Base-by-base conservation (phyloP, 768 basidiomycete species). In the Harrya chromipes region DNA sequence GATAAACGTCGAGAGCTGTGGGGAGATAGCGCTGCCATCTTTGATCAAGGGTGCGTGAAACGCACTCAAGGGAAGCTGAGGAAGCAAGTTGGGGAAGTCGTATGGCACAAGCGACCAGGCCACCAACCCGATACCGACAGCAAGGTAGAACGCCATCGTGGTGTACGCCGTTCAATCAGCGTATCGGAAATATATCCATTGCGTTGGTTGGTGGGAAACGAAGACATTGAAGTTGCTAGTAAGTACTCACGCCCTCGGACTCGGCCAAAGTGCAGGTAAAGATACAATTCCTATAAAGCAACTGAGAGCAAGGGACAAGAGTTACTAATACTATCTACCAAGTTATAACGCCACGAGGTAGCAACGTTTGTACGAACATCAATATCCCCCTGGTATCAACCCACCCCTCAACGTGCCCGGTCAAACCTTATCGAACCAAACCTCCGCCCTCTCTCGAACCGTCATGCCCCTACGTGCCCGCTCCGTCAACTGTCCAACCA, bases 381-480 rank as follows among this genome's bases (percentile, higher is more conserved):
- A n/a, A n/a, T n/a, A n/a, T n/a, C n/a, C n/a, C n/a, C n/a, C n/a
- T n/a, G n/a, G n/a, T n/a, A n/a, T n/a, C n/a, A n/a, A n/a, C n/a
- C n/a, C n/a, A n/a, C n/a, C n/a, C n/a, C n/a, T n/a, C n/a, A n/a
- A n/a, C n/a, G n/a, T n/a, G n/a, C n/a, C n/a, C n/a, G n/a, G n/a
- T 27, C 10, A 7, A 44, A 57, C 42, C 39, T 31, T 57, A 24
- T 66, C 59, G 19, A 69, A 69, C 70, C 66, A 68, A 19, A 65
- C 63, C 39, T 71, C 69, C 0, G 62, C 56, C 20, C 54, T 53
- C 29, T 66, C 68, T 9, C 46, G 53, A 19, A 69, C 56, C 2
- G 40, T 54, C 11, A 52, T 46, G 8, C 49, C 42, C 24, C 27
- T 58, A 26, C 58, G 65, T 19, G 52, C 53, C 37, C 57, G 55